phyloP scores from a whole-genome alignment of 352 stramenopile species.

The Phytophthora vignae region DNA sequence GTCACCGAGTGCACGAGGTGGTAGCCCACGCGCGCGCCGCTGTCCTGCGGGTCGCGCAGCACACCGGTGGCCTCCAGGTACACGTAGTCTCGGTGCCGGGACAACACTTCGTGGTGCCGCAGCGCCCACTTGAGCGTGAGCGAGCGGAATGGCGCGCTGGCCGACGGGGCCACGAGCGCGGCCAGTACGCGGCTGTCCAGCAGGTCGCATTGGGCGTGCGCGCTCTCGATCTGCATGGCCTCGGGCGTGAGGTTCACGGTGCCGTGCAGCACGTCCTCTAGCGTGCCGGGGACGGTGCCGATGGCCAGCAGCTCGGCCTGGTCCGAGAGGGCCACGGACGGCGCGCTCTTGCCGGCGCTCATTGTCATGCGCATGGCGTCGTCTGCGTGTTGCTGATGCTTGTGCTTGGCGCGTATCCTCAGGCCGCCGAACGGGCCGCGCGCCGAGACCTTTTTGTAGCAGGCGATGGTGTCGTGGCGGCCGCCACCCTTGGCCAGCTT shows the following conservation, averaged over 20 bases:
- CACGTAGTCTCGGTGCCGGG: conserved; percentile 70
- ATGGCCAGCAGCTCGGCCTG: conserved; percentile 56
- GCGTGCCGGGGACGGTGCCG: conserved; percentile 38
- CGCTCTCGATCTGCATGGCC: conserved; percentile 68
- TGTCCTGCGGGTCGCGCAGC: conserved; percentile 46
- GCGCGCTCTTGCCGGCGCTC: conserved; percentile 19
- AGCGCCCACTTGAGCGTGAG: conserved; percentile 75
- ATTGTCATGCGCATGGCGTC: conserved; percentile 32
- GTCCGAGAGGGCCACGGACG: conserved; percentile 20
- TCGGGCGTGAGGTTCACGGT: conserved; percentile 65
- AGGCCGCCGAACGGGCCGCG: conserved; percentile 21
- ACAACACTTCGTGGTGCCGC: conserved; percentile 61
- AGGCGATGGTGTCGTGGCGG: conserved; percentile 45
- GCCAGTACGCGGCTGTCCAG: conserved; percentile 65
- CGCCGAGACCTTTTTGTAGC: conserved; percentile 46
- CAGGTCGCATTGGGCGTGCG: conserved; percentile 52
- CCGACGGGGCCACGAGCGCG: conserved; percentile 50
- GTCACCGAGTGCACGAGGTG: conserved; percentile 68
- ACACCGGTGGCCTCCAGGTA: conserved; percentile 72
- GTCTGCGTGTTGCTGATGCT: conserved; percentile 2
- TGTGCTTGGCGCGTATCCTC: conserved; percentile 13
- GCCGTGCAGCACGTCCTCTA: conserved; percentile 65
- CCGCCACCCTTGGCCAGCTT: conserved; percentile 51
- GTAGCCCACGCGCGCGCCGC: conserved; percentile 59
- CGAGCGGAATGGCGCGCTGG: conserved; percentile 60